Evolutionary conservation across 352 stramenopile species (phyloP), one percentile per base, ranked within the genome.

Genomic region (Phytophthora foliorum): DNA sequence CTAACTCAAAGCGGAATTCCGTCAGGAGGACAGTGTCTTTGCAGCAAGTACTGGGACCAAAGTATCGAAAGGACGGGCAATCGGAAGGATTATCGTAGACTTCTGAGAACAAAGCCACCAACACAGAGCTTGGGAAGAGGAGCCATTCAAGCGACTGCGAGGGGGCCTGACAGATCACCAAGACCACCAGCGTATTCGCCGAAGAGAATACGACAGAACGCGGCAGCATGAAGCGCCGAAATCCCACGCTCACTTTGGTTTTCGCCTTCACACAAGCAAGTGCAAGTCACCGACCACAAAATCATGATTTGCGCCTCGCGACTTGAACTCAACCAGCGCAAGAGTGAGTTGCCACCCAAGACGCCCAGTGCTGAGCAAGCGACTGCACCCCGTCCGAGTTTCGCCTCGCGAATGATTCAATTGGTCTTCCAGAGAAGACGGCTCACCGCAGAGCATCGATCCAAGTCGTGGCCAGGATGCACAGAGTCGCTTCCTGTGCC

Each of bases 391-490:
- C 51, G 24, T 17, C 62, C 57, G 6, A 57, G 45, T 25, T 69
- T 76, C 19, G 51, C 63, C 8, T 25, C 56, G 34, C 67, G 61
- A 19, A 56, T 75, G 34, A 39, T 67, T 10, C 34, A 61, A 27
- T 34, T 73, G 22, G n/a, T 77, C n/a, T 70, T 57, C 29, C 54
- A 42, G 14, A 55, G 25, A 6, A 49, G 9, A 49, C 42, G 21
- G 54, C 24, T 13, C 8, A 41, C 36, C 4, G 17, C 39, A 39
- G 42, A 60, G 19, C 32, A 25, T 14, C 54, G 44, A 27, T 24
- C 54, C 21, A 70, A 73, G 24, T 72, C 68, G 2, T 76, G 68
- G 68, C 45, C 68, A 44, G 44, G 51, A 29, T 31, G 61, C 5
- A 45, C 29, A 44, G 25, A 62, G 17, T 8, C 50, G 60, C 21